A percentile compares a stretch with the other conserved stretches of the same genome.
Evolutionary conservation across 257 asterid species (phyloP).

Genomic region (Jaltomata sinuosa): DNA sequence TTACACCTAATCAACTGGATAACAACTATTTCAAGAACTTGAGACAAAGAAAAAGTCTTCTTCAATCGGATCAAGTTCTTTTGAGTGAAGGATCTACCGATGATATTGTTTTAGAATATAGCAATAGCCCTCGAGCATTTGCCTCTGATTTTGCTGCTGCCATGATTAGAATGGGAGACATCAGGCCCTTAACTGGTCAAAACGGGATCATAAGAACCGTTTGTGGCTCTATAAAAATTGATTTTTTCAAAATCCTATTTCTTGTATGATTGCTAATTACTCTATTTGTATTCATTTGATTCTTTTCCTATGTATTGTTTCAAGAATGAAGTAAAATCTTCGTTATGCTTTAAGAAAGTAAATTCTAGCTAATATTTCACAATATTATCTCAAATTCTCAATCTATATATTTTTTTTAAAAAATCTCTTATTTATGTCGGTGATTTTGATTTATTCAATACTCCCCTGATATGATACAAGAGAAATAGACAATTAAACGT

Average conservation of each 20-base stretch:
- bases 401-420: too few relatives aligned
- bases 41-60: background rate
- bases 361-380: too few relatives aligned
- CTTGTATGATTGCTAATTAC: background rate
- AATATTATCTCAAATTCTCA: too few relatives aligned
- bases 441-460: too few relatives aligned
- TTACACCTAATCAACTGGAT: background rate
- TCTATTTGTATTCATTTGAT: background rate
- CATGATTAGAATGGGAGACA: background rate
- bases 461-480: too few relatives aligned
- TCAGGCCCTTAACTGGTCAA: conserved; percentile 8
- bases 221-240: conserved; percentile 21
- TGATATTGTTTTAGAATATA: background rate
- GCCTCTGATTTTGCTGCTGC: background rate
- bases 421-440: too few relatives aligned
- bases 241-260: background rate
- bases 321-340: background rate
- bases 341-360: background rate
- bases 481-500: too few relatives aligned
- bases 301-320: background rate
- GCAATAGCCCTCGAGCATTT: background rate
- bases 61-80: background rate
- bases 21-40: background rate
- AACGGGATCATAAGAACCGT: background rate
- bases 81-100: background rate